Base-by-base conservation (phyloP, 495 filamentous ascomycete genomes). In the Sporormia fimetaria region DNA sequence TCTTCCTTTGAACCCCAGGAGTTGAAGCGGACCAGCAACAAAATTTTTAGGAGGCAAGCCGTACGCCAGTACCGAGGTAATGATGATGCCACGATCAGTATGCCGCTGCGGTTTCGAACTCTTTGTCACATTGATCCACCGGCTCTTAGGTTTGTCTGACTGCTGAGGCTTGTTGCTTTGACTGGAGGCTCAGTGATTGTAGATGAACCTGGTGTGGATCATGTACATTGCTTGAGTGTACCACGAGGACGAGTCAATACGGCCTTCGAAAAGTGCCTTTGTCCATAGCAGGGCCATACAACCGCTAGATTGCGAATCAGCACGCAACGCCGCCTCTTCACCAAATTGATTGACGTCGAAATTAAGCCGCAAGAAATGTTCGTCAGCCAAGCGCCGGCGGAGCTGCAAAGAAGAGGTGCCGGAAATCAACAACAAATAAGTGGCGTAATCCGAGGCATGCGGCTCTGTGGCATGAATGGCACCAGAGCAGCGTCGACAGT, bases 231-330 rank as follows among this genome's bases (percentile, higher is more conserved):
- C n/a, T n/a, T n/a, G n/a, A n/a, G n/a, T n/a, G n/a, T n/a, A 29
- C 2, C 11, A 6, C 27, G 21, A 40, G 24, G 20, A 29, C 10
- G 3, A 24, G 21, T 27, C 16, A 16, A 15, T 16, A 37, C 31
- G 40, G 37, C 16, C n/a, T 32, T 27, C 29, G 29, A 23, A 29
- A 20, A 36, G n/a, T 21, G 40, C 14, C 26, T 25, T 11, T 20
- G 18, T 34, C 16, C 27, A 36, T 29, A 33, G 23, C 39, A 24
- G 7, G 25, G 12, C 21, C 5, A 32, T 40, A 37, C 47, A 42
- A 17, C 37, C 42, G 51, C 46, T 49, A 50, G 37, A 51, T 55
- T 51, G 42, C 33, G 21, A 46, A 39, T 41, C 44, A 36, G 49
- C 40, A 41, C 24, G 37, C 33, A 31, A 24, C 45, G 36, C 45